phyloP scores from a whole-genome alignment of 228 moss, liverwort and hornwort species.

The Sphagnum fallax region DNA sequence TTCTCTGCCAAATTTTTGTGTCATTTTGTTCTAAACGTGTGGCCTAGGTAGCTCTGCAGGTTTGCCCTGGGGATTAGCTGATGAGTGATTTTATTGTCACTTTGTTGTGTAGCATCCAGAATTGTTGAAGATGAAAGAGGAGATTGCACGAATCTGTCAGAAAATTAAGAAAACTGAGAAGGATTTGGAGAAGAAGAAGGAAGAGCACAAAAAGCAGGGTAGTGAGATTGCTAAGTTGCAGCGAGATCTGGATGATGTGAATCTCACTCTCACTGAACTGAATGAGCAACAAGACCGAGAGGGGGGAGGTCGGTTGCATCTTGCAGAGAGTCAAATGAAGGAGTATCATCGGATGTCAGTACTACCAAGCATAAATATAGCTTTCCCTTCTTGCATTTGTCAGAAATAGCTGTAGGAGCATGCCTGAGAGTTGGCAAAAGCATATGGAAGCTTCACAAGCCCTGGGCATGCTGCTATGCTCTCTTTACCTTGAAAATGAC shows the following conservation, averaged over 20 bases:
- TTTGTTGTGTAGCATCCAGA: slow-evolving; percentile 66
- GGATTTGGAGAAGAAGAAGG: slow-evolving; percentile 89
- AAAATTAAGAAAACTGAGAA: slow-evolving; percentile 87
- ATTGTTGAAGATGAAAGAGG: slow-evolving; percentile 85
- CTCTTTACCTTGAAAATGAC: too few relatives aligned
- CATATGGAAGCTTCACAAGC: too few relatives aligned
- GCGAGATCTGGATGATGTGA: slow-evolving; percentile 70
- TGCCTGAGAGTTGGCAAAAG: background rate
- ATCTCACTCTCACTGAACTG: slow-evolving; percentile 70
- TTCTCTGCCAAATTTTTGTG: background rate
- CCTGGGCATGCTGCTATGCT: too few relatives aligned
- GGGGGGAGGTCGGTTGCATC: slow-evolving; percentile 75
- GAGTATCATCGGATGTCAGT: slow-evolving; percentile 97
- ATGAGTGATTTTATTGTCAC: background rate
- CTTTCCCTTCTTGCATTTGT: too few relatives aligned
- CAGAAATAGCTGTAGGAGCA: too few relatives aligned
- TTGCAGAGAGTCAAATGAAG: slow-evolving; percentile 81
- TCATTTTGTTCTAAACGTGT: background rate
- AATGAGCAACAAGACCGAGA: slow-evolving; percentile 76
- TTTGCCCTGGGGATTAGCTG: background rate
- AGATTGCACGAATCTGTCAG: slow-evolving; percentile 75
- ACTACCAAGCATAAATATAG: background rate
- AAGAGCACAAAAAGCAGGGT: slow-evolving; percentile 89
- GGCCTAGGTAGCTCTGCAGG: background rate
- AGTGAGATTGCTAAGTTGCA: slow-evolving; percentile 79